These are phyloP conservation scores for Dictyostelium purpureum DNA, from an alignment of 78 protist genomes.

Conservation along the genomic window DNA sequence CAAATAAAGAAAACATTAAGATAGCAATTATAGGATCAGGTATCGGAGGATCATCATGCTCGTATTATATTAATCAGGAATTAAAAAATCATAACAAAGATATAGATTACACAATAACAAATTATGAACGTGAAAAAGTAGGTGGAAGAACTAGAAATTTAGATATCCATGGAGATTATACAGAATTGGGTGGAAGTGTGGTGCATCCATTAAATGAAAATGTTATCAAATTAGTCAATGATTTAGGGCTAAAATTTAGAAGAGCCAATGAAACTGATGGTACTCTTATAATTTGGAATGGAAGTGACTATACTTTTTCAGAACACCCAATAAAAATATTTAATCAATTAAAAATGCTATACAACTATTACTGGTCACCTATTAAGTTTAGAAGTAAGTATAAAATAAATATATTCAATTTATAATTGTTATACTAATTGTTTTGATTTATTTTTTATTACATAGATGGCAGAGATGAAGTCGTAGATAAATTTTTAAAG, in stretches of 20 bases:
- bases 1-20: neutral
- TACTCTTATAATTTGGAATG: conserved; percentile 34
- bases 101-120: conserved; percentile 18
- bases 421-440: neutral
- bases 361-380: conserved; percentile 26
- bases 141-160: conserved; percentile 49
- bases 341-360: conserved; percentile 22
- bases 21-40: conserved; percentile 40
- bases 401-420: neutral
- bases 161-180: conserved; percentile 27
- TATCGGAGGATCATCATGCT: conserved; percentile 52
- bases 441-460: neutral
- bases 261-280: neutral
- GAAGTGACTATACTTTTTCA: conserved; percentile 11
- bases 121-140: conserved; percentile 23
- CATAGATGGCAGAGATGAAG: conserved; percentile 7
- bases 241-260: neutral
- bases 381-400: conserved; percentile 17
- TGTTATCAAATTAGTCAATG: conserved; percentile 8
- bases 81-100: neutral
- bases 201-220: conserved; percentile 66
- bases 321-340: neutral
- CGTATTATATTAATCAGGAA: conserved; percentile 25
- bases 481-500: conserved; percentile 20
- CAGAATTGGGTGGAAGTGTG: conserved; percentile 46